phyloP scores from a whole-genome alignment of 2,329 filamentous ascomycete species.

The Hirsutella thompsonii region DNA sequence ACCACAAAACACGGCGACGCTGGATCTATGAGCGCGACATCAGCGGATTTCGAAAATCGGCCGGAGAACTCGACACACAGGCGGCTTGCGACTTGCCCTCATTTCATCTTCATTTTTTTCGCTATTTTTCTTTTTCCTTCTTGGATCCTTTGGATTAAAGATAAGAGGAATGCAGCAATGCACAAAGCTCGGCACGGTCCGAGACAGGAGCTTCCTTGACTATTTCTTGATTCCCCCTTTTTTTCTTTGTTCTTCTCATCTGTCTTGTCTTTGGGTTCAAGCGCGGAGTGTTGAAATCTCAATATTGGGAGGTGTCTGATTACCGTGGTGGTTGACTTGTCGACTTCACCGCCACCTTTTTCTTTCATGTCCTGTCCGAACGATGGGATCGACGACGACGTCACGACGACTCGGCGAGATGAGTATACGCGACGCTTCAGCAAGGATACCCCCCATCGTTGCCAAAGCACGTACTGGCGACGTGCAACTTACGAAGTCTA shows the following conservation, averaged over 20 bases:
- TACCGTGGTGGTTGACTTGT: neutral
- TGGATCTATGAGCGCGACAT: slow-evolving; percentile 36
- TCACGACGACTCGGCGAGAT: slow-evolving; percentile 23
- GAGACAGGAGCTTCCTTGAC: slow-evolving; percentile 30
- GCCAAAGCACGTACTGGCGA: too few relatives aligned
- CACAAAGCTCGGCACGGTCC: slow-evolving; percentile 36
- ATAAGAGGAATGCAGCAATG: slow-evolving; percentile 55
- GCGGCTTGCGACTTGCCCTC: slow-evolving; percentile 25
- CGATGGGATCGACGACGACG: slow-evolving; percentile 33
- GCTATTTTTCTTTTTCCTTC: slow-evolving; percentile 15
- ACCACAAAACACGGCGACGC: slow-evolving; percentile 35
- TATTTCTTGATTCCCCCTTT: slow-evolving; percentile 24
- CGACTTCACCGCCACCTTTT: slow-evolving; percentile 21
- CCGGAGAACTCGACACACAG: slow-evolving; percentile 31
- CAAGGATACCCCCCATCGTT: too few relatives aligned
- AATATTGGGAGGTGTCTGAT: neutral
- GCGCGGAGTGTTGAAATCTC: neutral
- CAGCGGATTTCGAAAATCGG: slow-evolving; percentile 39
- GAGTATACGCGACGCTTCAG: slow-evolving; percentile 13
- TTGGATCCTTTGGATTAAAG: slow-evolving; percentile 20
- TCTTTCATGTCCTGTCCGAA: slow-evolving; percentile 25
- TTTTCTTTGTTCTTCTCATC: slow-evolving; percentile 12
- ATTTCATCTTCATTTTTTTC: slow-evolving; percentile 12
- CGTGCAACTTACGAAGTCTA: too few relatives aligned
- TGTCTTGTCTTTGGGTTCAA: slow-evolving; percentile 12